These are phyloP conservation scores for Isoetes taiwanensis DNA, from an alignment of 75 land plant species.

Conservation along the genomic window DNA sequence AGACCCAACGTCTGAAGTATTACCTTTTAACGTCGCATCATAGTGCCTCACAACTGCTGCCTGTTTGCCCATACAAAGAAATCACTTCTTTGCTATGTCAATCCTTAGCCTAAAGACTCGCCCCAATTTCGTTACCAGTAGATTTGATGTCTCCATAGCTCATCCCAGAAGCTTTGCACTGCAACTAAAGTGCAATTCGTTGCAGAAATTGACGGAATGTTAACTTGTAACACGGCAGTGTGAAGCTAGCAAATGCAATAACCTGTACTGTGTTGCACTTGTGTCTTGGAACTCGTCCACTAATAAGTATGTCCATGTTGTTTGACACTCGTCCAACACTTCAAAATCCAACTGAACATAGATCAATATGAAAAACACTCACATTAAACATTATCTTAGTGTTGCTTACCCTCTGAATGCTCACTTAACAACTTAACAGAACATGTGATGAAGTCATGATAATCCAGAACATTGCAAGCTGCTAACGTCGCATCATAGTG, in stretches of 20 bases:
- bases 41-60: slow-evolving; percentile 66
- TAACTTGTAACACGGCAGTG: slow-evolving; percentile 72
- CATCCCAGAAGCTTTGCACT: too few relatives aligned
- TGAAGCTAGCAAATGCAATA: slow-evolving; percentile 63
- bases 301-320: slow-evolving; percentile 64
- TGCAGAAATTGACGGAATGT: too few relatives aligned
- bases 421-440: slow-evolving; percentile 55
- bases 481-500: slow-evolving; percentile 62
- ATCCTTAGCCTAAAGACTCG: too few relatives aligned
- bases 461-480: slow-evolving; percentile 90
- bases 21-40: slow-evolving; percentile 46
- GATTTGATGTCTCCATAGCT: too few relatives aligned
- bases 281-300: slow-evolving; percentile 98
- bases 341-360: too few relatives aligned
- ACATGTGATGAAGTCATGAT: slow-evolving; percentile 75
- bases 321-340: slow-evolving; percentile 62
- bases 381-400: too few relatives aligned
- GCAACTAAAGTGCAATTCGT: too few relatives aligned
- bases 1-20: too few relatives aligned
- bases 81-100: too few relatives aligned
- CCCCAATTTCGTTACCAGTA: too few relatives aligned
- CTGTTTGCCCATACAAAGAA: too few relatives aligned
- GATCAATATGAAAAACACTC: too few relatives aligned
- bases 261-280: slow-evolving; percentile 72
- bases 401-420: slow-evolving; percentile 54